phyloP scores from a whole-genome alignment of 2,329 filamentous ascomycete genomes.

The Curvularia sp. region DNA sequence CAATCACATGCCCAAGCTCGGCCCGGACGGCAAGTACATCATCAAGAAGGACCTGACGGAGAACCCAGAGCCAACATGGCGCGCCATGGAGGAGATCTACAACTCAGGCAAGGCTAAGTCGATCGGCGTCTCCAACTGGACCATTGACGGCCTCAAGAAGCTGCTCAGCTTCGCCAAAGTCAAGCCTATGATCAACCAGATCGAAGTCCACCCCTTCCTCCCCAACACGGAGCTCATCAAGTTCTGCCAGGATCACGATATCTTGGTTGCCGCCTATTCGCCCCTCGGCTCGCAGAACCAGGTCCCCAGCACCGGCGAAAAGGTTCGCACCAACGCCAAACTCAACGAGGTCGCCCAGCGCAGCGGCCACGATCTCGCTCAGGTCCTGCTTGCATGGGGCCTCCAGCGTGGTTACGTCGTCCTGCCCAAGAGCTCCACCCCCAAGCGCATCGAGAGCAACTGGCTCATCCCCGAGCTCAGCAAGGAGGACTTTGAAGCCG shows the following conservation, averaged over 20 bases:
- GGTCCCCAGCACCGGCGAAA: conserved; percentile 72
- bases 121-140: conserved; percentile 79
- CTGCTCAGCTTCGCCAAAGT: conserved; percentile 69
- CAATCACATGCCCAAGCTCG: conserved; percentile 62
- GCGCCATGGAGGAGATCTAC: conserved; percentile 68
- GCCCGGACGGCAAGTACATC: conserved; percentile 64
- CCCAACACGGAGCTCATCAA: conserved; percentile 67
- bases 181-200: conserved; percentile 75
- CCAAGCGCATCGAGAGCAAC: conserved; percentile 62
- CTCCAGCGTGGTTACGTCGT: conserved; percentile 70
- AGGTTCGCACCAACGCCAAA: conserved; percentile 70
- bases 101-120: conserved; percentile 66
- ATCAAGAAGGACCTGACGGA: conserved; percentile 71
- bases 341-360: conserved; percentile 73
- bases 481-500: conserved; percentile 62
- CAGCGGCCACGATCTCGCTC: conserved; percentile 76
- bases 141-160: conserved; percentile 70
- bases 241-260: conserved; percentile 65
- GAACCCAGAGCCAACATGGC: conserved; percentile 72
- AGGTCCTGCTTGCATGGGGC: conserved; percentile 84
- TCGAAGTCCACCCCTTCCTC: conserved; percentile 77
- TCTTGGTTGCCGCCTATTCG: conserved; percentile 70
- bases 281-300: conserved; percentile 74
- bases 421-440: conserved; percentile 53
- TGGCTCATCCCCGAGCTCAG: conserved; percentile 66